These are phyloP conservation scores for Pisolithus tinctorius DNA, from an alignment of 768 basidiomycete genomes.

Conservation along the genomic window DNA sequence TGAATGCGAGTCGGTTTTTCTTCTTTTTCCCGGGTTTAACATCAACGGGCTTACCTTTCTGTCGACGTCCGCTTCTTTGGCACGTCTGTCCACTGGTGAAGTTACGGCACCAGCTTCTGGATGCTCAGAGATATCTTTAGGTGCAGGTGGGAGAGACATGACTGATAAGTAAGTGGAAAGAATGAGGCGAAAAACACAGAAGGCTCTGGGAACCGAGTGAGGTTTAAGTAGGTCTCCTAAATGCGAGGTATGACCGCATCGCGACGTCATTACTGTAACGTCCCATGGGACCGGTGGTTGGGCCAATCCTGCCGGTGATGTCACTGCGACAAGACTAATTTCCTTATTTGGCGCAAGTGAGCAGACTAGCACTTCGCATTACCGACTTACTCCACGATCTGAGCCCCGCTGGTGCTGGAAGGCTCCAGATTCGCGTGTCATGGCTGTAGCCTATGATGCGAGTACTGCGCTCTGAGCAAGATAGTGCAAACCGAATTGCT, in stretches of 20 bases:
- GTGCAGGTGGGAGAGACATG: slow-evolving; percentile 64
- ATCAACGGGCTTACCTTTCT: slow-evolving; percentile 46
- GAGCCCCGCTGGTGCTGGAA: too few relatives aligned
- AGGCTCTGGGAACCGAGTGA: background rate
- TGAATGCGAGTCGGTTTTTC: slow-evolving; percentile 13
- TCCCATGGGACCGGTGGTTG: background rate
- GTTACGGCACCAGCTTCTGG: slow-evolving; percentile 57
- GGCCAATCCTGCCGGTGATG: background rate
- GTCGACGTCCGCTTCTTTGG: slow-evolving; percentile 69
- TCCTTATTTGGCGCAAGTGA: background rate
- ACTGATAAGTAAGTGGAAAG: slow-evolving; percentile 2
- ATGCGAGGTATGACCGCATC: slow-evolving; percentile 4
- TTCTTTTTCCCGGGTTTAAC: background rate
- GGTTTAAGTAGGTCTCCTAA: slow-evolving; percentile 1
- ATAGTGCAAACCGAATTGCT: too few relatives aligned
- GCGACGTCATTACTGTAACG: slow-evolving; percentile 5
- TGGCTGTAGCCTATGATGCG: too few relatives aligned
- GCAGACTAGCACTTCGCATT: too few relatives aligned
- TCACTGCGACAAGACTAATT: background rate
- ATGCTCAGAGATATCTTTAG: slow-evolving; percentile 53
- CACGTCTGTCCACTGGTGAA: slow-evolving; percentile 52
- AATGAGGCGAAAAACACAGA: background rate
- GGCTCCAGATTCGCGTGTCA: too few relatives aligned
- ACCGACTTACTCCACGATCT: too few relatives aligned
- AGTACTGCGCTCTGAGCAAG: too few relatives aligned